phyloP scores from a whole-genome alignment of 805 yeast species.

The Clavispora santaluciae region DNA sequence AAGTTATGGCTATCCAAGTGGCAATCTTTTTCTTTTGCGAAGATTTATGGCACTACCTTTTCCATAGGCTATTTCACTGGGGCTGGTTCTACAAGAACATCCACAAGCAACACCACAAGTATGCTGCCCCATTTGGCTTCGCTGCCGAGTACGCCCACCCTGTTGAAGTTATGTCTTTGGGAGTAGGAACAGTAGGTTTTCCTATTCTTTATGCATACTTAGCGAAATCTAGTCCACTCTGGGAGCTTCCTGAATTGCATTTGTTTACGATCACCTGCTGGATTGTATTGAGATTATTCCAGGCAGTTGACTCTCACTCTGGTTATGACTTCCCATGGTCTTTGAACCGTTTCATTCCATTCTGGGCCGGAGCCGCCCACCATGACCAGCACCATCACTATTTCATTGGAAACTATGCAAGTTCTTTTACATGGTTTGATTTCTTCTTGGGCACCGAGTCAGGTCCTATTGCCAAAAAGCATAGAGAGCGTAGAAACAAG shows the following conservation, averaged over 20 bases:
- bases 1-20: constrained; percentile 41
- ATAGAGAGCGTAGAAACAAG: constrained; percentile 42
- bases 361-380: constrained; percentile 65
- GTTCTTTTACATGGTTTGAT: constrained; percentile 59
- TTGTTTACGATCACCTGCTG: constrained; percentile 50
- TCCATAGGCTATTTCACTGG: constrained; percentile 51
- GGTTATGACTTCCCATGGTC: constrained; percentile 64
- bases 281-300: constrained; percentile 50
- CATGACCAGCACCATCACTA: constrained; percentile 59
- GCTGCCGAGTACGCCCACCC: constrained; percentile 63
- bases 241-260: constrained; percentile 32
- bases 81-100: constrained; percentile 54
- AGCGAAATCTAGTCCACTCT: constrained; percentile 21
- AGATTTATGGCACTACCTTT: constrained; percentile 60
- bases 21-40: constrained; percentile 48
- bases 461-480: constrained; percentile 48
- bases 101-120: constrained; percentile 57
- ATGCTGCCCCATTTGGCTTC: constrained; percentile 60
- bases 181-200: constrained; percentile 58
- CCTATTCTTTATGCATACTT: constrained; percentile 51
- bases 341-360: constrained; percentile 49
- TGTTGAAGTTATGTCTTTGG: constrained; percentile 51
- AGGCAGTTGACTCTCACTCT: constrained; percentile 58
- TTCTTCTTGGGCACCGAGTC: constrained; percentile 49
- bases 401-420: constrained; percentile 56